Evolutionary conservation across 805 yeast genomes (phyloP), one percentile per base, ranked within the genome.

Genomic region (Tetrapisispora phaffii): DNA sequence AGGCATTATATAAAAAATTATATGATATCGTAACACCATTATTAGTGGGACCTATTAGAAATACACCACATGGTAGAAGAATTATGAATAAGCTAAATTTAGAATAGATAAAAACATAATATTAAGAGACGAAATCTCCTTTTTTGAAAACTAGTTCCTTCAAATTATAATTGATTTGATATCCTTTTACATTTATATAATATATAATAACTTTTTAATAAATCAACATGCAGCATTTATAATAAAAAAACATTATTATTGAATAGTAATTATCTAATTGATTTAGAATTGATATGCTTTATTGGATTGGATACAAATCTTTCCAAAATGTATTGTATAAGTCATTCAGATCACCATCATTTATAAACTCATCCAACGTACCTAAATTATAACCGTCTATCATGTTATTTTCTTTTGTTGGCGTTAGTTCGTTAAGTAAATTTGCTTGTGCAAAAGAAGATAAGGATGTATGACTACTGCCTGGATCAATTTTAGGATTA

Each of bases 21-120:
- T 75, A 83, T 19, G 72, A 66, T 33, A 65, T 76, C 21, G 73
- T 88, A 53, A 78, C 77, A 51, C 95, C 96, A 12, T 75, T 84
- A 47, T 71, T 90, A 55, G 79, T 83, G 20, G 82, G 81, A 39
- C 62, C 63, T 10, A 83, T 90, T 47, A 77, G 84, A 61, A 84
- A 82, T 55, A 89, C 97, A 16, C 97, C 97, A 2, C 96, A 90
- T 63, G 97, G 97, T n/a, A 76, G 96, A 61, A 77, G 97, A 58
- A 88, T 90, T 48, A 75, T 85, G 68, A 78, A 85, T 24, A 87
- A 86, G 60, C 57, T 77, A 38, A 67, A 65, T 46, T 39, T 54
- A 36, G 60, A 56, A 23, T 53, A 33, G 9, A 35, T 15, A 3
- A 34, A 13, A 32, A 10, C 6, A 9, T n/a, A 32, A 32, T 9